phyloP scores from a whole-genome alignment of 805 yeast species.

The Trichomonascus vanleenenianus region DNA sequence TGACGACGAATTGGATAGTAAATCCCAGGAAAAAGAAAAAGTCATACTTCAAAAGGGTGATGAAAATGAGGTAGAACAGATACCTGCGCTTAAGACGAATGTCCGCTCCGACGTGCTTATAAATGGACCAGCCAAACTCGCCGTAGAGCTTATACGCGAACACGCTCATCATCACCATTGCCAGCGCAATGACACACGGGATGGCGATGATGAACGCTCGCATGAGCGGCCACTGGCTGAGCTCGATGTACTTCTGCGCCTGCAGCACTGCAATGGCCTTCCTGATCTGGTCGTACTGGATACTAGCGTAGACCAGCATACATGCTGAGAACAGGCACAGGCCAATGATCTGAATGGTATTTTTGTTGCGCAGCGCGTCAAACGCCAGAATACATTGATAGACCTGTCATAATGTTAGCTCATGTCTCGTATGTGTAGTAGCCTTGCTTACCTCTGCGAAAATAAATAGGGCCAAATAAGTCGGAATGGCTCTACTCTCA shows the following conservation, averaged over 20 bases:
- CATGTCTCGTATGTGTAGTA: too few relatives aligned
- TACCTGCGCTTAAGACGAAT: conserved; percentile 33
- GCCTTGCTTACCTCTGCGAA: conserved; percentile 34
- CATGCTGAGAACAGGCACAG: conserved; percentile 36
- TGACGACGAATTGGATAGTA: conserved; percentile 42
- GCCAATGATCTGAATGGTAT: conserved; percentile 31
- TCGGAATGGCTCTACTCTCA: conserved; percentile 27
- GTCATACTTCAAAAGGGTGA: conserved; percentile 33
- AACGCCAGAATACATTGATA: conserved; percentile 35
- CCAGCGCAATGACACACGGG: conserved; percentile 34
- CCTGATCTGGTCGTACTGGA: conserved; percentile 37
- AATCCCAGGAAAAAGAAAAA: conserved; percentile 44
- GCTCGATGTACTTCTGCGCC: conserved; percentile 8
- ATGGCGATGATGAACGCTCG: conserved; percentile 37
- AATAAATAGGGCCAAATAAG: conserved; percentile 41
- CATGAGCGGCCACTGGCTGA: conserved; percentile 17
- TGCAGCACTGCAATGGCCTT: conserved; percentile 21
- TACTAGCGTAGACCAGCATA: conserved; percentile 40
- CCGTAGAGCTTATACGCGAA: conserved; percentile 31
- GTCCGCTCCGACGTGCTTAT: conserved; percentile 42
- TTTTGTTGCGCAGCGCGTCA: conserved; percentile 34
- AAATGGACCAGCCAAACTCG: conserved; percentile 41
- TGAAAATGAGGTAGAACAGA: conserved; percentile 28
- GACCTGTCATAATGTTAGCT: conserved; percentile 12
- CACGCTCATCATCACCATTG: conserved; percentile 28